These are phyloP conservation scores for Alternaria triticimaculans DNA, from an alignment of 2,329 filamentous ascomycete genomes.

Conservation along the genomic window DNA sequence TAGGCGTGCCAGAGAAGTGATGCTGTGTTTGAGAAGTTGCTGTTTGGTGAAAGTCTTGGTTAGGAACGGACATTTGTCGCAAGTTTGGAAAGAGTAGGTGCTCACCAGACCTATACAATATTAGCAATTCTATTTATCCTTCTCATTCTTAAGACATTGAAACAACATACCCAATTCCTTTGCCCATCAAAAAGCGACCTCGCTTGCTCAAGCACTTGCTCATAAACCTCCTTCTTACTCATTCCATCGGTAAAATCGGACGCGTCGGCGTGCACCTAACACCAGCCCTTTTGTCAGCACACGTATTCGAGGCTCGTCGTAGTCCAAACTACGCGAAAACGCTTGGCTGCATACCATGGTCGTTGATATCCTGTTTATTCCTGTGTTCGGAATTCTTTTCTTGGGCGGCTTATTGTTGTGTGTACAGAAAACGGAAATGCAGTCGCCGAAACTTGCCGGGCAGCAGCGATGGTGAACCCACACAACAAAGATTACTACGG, in stretches of 20 bases:
- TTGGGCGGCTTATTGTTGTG: too few species aligned
- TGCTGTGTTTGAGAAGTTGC: constrained; percentile 76
- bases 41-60: not conserved
- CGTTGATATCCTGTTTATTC: not conserved
- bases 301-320: not conserved
- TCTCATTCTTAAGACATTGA: not conserved
- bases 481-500: not conserved
- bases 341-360: not conserved
- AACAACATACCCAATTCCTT: constrained; percentile 73
- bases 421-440: not conserved
- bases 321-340: not conserved
- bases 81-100: not conserved
- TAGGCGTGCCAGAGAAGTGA: constrained; percentile 81
- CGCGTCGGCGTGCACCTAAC: constrained; percentile 75
- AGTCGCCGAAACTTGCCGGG: constrained; percentile 10
- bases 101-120: not conserved
- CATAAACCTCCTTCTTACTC: constrained; percentile 75
- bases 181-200: constrained; percentile 74
- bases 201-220: constrained; percentile 74
- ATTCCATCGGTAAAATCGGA: constrained; percentile 73
- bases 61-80: not conserved
- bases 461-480: not conserved
- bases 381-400: not conserved
- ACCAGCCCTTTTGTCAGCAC: not conserved
- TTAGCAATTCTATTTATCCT: not conserved